Percentiles rank a stretch among this genome's conserved stretches.
These are phyloP conservation scores for Teunomyces gatunensis DNA, from an alignment of 805 yeast genomes.

Conservation along the genomic window DNA sequence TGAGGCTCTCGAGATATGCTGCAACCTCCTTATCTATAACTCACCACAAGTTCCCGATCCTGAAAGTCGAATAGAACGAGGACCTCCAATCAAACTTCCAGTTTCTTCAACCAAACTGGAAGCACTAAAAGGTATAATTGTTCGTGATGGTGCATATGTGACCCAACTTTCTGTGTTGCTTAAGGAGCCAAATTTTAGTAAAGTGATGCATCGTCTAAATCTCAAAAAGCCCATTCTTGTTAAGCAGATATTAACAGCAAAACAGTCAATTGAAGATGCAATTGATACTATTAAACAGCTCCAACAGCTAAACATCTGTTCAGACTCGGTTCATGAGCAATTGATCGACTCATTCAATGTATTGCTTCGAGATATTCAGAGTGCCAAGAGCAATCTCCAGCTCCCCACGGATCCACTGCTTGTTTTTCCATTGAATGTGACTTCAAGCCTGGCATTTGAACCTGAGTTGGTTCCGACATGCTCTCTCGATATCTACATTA, in stretches of 20 bases:
- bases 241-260: slow-evolving; percentile 47
- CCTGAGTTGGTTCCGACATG: slow-evolving; percentile 48
- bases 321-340: slow-evolving; percentile 11
- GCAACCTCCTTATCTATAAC: slow-evolving; percentile 35
- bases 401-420: slow-evolving; percentile 53
- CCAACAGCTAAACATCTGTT: slow-evolving; percentile 4
- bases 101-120: slow-evolving; percentile 55
- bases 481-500: slow-evolving; percentile 55
- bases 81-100: slow-evolving; percentile 53
- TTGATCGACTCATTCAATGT: slow-evolving; percentile 24
- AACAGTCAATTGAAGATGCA: slow-evolving; percentile 27
- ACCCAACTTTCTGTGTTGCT: slow-evolving; percentile 43
- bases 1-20: slow-evolving; percentile 39
- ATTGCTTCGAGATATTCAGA: slow-evolving; percentile 21
- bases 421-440: slow-evolving; percentile 56
- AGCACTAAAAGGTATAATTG: slow-evolving; percentile 57
- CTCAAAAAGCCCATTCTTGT: slow-evolving; percentile 35
- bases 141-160: slow-evolving; percentile 53
- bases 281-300: slow-evolving; percentile 8
- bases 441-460: slow-evolving; percentile 34
- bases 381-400: slow-evolving; percentile 29
- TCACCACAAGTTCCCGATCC: slow-evolving; percentile 35
- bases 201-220: slow-evolving; percentile 25
- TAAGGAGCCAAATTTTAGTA: slow-evolving; percentile 38
- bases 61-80: slow-evolving; percentile 24